Conservation (phyloP, 2,329 filamentous ascomycete species). For the Parascedosporium putredinis region DNA sequence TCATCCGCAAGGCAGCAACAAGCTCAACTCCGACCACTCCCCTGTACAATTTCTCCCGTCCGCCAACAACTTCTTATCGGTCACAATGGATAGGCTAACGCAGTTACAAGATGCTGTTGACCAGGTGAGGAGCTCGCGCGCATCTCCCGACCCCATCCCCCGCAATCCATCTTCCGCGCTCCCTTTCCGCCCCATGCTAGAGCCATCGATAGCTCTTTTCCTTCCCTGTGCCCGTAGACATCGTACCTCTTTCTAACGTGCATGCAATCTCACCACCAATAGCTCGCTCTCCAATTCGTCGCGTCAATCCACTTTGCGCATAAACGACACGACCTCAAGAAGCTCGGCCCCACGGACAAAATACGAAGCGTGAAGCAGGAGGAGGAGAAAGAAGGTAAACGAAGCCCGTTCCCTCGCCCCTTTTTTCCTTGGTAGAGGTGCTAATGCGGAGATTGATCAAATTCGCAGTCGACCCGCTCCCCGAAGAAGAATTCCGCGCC, state of each 20-base stretch:
- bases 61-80: too few species aligned
- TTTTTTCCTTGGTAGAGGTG: background rate
- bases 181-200: too few species aligned
- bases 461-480: slow-evolving; percentile 46
- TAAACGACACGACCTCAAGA: slow-evolving; percentile 56
- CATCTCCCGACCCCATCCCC: background rate
- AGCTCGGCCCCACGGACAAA: slow-evolving; percentile 45
- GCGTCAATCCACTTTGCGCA: slow-evolving; percentile 57
- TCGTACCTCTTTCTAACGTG: too few species aligned
- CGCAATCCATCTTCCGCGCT: background rate
- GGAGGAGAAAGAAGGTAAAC: slow-evolving; percentile 41
- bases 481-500: slow-evolving; percentile 53
- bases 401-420: too few species aligned
- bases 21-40: background rate
- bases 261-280: too few species aligned
- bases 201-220: too few species aligned
- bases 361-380: slow-evolving; percentile 48
- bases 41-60: background rate
- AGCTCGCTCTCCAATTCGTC: slow-evolving; percentile 61
- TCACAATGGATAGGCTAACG: slow-evolving; percentile 66
- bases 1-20: background rate
- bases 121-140: slow-evolving; percentile 41
- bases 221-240: too few species aligned
- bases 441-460: slow-evolving; percentile 10
- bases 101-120: slow-evolving; percentile 80